phyloP scores from a whole-genome alignment of 78 protist genomes.

The Isochrysis galbana region DNA sequence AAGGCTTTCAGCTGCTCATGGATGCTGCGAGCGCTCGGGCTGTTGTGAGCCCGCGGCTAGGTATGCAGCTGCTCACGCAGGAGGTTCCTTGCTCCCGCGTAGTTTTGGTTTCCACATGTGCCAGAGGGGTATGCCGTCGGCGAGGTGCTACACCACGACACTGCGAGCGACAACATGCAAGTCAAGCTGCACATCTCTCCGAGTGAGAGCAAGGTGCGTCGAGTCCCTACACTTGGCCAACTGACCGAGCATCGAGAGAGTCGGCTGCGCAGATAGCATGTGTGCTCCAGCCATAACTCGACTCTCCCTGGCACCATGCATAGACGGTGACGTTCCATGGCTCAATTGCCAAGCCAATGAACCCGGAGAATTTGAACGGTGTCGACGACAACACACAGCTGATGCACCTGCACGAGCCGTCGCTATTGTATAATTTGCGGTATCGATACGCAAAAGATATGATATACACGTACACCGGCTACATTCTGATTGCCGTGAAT shows the following conservation, averaged over 20 bases:
- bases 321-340: neutral
- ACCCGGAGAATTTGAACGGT: constrained; percentile 81
- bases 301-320: neutral
- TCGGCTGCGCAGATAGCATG: too few relatives aligned
- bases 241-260: constrained; percentile 1
- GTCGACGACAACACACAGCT: constrained; percentile 87
- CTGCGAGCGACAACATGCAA: neutral
- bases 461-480: constrained; percentile 76
- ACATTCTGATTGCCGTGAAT: constrained; percentile 87
- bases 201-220: neutral
- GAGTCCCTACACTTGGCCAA: too few relatives aligned
- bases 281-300: too few relatives aligned
- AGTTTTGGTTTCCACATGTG: neutral
- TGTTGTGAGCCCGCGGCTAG: too few relatives aligned
- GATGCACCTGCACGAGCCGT: constrained; percentile 82
- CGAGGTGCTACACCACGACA: neutral
- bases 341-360: neutral
- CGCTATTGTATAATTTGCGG: constrained; percentile 83
- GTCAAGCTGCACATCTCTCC: neutral
- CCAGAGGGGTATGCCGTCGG: neutral
- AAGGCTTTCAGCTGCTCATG: too few relatives aligned
- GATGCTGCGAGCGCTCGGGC: too few relatives aligned
- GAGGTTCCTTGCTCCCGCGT: too few relatives aligned
- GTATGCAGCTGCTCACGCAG: too few relatives aligned
- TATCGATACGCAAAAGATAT: constrained; percentile 73